phyloP scores from a whole-genome alignment of 2,329 filamentous ascomycete species.

The Tolypocladium nubicola region DNA sequence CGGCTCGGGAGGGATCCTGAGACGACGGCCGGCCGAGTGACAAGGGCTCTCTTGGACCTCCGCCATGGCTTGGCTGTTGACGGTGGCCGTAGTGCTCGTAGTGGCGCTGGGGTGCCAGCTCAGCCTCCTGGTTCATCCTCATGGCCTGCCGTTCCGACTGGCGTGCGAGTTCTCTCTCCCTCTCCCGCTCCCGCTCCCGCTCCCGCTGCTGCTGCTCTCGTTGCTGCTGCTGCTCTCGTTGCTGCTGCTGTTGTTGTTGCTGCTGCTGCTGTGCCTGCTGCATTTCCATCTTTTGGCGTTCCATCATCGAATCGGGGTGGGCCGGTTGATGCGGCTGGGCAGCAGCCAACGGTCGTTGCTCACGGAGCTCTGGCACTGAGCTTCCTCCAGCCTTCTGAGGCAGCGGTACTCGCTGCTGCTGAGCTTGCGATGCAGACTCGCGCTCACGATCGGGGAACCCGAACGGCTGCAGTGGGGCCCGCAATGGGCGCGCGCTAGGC shows the following conservation, averaged over 20 bases:
- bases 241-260: constrained; percentile 12
- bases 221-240: constrained; percentile 11
- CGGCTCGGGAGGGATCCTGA: constrained; percentile 32
- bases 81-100: constrained; percentile 34
- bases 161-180: constrained; percentile 16
- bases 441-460: constrained; percentile 34
- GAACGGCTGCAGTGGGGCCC: constrained; percentile 31
- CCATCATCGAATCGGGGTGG: constrained; percentile 22
- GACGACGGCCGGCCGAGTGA: constrained; percentile 26
- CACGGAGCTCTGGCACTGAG: constrained; percentile 21
- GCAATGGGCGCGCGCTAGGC: constrained; percentile 29
- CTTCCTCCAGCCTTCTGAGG: constrained; percentile 26
- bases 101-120: constrained; percentile 27
- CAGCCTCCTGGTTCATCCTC: constrained; percentile 40
- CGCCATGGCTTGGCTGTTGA: constrained; percentile 26
- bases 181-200: constrained; percentile 10
- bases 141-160: constrained; percentile 19
- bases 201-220: constrained; percentile 7
- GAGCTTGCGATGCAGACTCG: constrained; percentile 18
- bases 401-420: constrained; percentile 26
- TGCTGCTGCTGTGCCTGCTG: constrained; percentile 5
- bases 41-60: constrained; percentile 28
- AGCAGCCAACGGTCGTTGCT: constrained; percentile 21
- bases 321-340: constrained; percentile 22
- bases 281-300: constrained; percentile 21